Evolutionary conservation across 495 filamentous ascomycete genomes (phyloP).

Genomic region (Haplographium delicatum): DNA sequence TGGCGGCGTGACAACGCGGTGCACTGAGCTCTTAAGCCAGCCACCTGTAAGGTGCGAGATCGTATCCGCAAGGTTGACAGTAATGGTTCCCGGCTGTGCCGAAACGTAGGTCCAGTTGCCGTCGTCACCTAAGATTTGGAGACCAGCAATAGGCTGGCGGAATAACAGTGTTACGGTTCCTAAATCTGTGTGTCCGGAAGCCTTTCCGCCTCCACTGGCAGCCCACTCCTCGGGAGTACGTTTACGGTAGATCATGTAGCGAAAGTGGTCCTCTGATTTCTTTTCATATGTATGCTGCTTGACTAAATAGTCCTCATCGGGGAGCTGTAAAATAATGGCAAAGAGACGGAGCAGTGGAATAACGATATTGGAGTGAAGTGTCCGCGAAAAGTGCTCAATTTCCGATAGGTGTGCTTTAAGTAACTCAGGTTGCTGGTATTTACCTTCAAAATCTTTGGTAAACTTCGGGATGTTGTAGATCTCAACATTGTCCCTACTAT

Average conservation of each 20-base stretch:
- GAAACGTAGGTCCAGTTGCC: conserved; percentile 42
- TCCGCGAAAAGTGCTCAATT: conserved; percentile 40
- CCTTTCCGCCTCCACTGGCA: conserved; percentile 33
- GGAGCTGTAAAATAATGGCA: conserved; percentile 46
- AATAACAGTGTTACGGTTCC: conserved; percentile 50
- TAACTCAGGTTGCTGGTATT: conserved; percentile 36
- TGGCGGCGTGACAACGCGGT: conserved; percentile 46
- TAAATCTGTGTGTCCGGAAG: conserved; percentile 48
- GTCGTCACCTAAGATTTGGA: conserved; percentile 42
- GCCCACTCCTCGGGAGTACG: conserved; percentile 41
- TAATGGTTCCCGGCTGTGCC: conserved; percentile 45
- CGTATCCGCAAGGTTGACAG: conserved; percentile 46
- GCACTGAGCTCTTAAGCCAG: conserved; percentile 45
- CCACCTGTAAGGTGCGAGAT: conserved; percentile 44
- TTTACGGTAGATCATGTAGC: conserved; percentile 50
- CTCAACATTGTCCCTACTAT: conserved; percentile 49
- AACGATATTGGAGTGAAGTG: conserved; percentile 43
- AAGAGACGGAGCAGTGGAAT: conserved; percentile 42
- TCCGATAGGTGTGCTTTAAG: conserved; percentile 28
- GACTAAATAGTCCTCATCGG: conserved; percentile 46
- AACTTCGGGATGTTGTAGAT: conserved; percentile 54
- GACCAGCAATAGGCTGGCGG: conserved; percentile 49
- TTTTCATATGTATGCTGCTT: conserved; percentile 46
- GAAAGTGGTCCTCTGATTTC: conserved; percentile 41
- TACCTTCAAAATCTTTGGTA: conserved; percentile 38